These are phyloP conservation scores for Ceratocystis diversiconidia DNA, from an alignment of 2,329 filamentous ascomycete species.

Conservation along the genomic window DNA sequence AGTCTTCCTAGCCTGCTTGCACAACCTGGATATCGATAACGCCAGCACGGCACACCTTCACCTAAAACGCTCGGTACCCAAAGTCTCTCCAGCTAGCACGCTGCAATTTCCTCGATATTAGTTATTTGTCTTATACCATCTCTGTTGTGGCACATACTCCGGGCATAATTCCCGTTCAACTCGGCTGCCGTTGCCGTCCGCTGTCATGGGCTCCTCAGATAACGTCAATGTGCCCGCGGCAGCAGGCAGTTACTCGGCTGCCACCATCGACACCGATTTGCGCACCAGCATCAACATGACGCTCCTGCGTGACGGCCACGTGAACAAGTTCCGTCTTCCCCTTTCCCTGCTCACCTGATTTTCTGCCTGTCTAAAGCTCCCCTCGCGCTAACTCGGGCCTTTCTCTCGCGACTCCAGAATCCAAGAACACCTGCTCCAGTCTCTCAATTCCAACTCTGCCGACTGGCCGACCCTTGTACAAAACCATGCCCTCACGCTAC, in stretches of 20 bases:
- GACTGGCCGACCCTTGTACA: slow-evolving; percentile 52
- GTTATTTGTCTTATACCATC: too few species aligned
- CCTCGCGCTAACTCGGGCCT: too few species aligned
- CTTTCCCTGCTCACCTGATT: neutral
- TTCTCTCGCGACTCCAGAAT: slow-evolving; percentile 32
- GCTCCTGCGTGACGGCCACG: slow-evolving; percentile 44
- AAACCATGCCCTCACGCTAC: slow-evolving; percentile 43
- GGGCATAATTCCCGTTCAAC: too few species aligned
- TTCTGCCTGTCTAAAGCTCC: too few species aligned
- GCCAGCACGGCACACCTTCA: too few species aligned
- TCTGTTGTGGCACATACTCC: too few species aligned
- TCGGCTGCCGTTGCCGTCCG: neutral
- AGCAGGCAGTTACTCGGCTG: slow-evolving; percentile 44
- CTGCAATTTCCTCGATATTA: too few species aligned
- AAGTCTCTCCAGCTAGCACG: too few species aligned
- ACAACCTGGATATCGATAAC: too few species aligned
- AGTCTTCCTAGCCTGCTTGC: too few species aligned
- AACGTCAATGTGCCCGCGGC: slow-evolving; percentile 42
- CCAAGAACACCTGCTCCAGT: slow-evolving; percentile 48
- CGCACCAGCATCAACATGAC: slow-evolving; percentile 48
- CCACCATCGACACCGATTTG: slow-evolving; percentile 47
- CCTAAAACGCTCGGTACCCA: too few species aligned
- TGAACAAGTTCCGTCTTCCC: slow-evolving; percentile 35
- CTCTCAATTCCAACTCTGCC: slow-evolving; percentile 42
- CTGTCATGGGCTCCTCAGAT: slow-evolving; percentile 5